phyloP scores from a whole-genome alignment of 148 eudicot genomes.

The Polygonum aviculare region DNA sequence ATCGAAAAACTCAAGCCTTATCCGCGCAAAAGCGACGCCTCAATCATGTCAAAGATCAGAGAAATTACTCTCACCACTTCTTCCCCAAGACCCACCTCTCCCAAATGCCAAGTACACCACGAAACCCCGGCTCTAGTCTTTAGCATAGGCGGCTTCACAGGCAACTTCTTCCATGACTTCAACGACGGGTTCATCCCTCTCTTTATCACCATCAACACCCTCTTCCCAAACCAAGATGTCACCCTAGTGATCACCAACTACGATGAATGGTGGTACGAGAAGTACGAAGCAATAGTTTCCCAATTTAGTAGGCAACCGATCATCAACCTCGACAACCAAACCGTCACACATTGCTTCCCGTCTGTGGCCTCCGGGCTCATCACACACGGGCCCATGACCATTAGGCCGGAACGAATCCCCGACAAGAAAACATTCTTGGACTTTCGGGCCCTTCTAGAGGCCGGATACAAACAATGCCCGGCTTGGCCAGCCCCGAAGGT shows the following conservation, averaged over 20 bases:
- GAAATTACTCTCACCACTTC: slow-evolving; percentile 38
- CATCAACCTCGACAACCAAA: slow-evolving; percentile 37
- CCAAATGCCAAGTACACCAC: slow-evolving; percentile 31
- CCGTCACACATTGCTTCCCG: slow-evolving; percentile 41
- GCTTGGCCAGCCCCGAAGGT: slow-evolving; percentile 4
- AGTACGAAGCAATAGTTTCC: slow-evolving; percentile 34
- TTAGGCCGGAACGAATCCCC: slow-evolving; percentile 23
- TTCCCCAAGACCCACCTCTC: slow-evolving; percentile 11
- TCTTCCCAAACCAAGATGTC: slow-evolving; percentile 25
- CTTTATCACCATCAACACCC: slow-evolving; percentile 35
- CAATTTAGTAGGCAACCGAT: slow-evolving; percentile 29
- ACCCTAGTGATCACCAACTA: slow-evolving; percentile 37
- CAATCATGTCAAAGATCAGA: slow-evolving; percentile 32
- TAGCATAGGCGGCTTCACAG: slow-evolving; percentile 38
- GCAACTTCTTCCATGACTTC: slow-evolving; percentile 51
- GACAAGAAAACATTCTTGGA: slow-evolving; percentile 16
- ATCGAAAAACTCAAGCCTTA: slow-evolving; percentile 44
- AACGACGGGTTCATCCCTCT: slow-evolving; percentile 55
- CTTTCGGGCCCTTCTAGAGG: slow-evolving; percentile 33
- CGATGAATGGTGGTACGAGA: slow-evolving; percentile 45
- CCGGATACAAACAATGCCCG: slow-evolving; percentile 20
- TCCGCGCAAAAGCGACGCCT: slow-evolving; percentile 45
- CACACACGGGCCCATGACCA: slow-evolving; percentile 44
- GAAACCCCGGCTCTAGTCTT: slow-evolving; percentile 41
- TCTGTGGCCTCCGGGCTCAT: slow-evolving; percentile 36